Conservation (phyloP, 1,139 yeast species). For the Lodderomyces oxycetoniae region DNA sequence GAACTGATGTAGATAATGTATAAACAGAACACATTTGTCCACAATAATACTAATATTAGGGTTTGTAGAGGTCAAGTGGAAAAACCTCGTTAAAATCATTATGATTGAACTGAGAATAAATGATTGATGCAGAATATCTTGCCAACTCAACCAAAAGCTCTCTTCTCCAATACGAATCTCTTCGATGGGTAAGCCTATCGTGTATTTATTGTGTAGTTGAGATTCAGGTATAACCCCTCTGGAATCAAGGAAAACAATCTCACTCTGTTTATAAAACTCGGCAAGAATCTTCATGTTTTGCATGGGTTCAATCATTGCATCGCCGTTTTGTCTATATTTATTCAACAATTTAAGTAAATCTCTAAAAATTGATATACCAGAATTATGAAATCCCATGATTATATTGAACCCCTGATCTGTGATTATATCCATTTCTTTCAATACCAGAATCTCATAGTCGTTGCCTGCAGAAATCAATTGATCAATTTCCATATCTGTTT, state of each 20-base stretch:
- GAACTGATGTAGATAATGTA: constrained; percentile 17
- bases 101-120: constrained; percentile 24
- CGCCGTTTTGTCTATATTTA: constrained; percentile 21
- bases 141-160: constrained; percentile 25
- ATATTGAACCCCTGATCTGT: constrained; percentile 48
- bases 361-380: constrained; percentile 40
- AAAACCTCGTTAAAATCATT: constrained; percentile 23
- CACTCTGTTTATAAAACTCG: constrained; percentile 18
- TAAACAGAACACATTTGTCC: constrained; percentile 20
- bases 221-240: constrained; percentile 11
- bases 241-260: constrained; percentile 9
- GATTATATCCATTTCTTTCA: constrained; percentile 28
- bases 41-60: constrained; percentile 25
- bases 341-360: constrained; percentile 48
- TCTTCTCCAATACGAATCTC: constrained; percentile 10
- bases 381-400: constrained; percentile 51
- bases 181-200: constrained; percentile 13
- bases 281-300: constrained; percentile 23
- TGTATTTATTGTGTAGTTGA: constrained; percentile 9
- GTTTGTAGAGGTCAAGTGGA: constrained; percentile 26
- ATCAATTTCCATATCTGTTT: constrained; percentile 43
- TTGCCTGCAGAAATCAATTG: constrained; percentile 41
- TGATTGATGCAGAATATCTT: constrained; percentile 31
- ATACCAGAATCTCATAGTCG: constrained; percentile 30
- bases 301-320: constrained; percentile 5